Conservation (phyloP, 1,139 yeast genomes). For the Entelexis sorbosivorans region DNA sequence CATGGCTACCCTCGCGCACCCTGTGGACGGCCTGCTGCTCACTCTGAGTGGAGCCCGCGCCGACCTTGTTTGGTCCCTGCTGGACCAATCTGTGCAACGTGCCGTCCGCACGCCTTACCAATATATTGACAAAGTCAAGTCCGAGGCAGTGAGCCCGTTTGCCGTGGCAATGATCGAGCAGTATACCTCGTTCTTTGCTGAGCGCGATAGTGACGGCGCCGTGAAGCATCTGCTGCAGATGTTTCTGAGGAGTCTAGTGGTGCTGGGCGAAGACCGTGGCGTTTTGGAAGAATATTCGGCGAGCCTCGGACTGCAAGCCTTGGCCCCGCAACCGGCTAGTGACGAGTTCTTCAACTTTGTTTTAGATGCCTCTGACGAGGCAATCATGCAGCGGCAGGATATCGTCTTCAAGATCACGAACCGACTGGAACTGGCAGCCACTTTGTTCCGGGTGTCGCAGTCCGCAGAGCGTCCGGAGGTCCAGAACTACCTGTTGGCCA, state of each 20-base stretch:
- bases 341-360: constrained; percentile 28
- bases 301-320: not conserved
- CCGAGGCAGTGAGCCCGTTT: constrained; percentile 49
- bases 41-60: constrained; percentile 19
- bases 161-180: constrained; percentile 63
- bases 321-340: not conserved
- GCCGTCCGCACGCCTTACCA: constrained; percentile 67
- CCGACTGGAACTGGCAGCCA: constrained; percentile 25
- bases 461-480: constrained; percentile 3
- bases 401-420: constrained; percentile 24
- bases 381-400: constrained; percentile 23
- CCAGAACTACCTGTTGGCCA: constrained; percentile 20
- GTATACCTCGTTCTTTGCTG: constrained; percentile 37
- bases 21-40: constrained; percentile 27
- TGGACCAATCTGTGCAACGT: constrained; percentile 68
- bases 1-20: constrained; percentile 26
- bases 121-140: constrained; percentile 53
- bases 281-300: constrained; percentile 12
- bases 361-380: constrained; percentile 18
- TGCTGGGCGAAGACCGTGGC: constrained; percentile 26
- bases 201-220: constrained; percentile 37
- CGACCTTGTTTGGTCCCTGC: constrained; percentile 41
- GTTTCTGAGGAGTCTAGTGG: constrained; percentile 30
- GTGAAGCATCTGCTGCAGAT: constrained; percentile 44
- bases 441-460: constrained; percentile 18